A percentile compares a stretch with the other conserved stretches of the same genome.
Conservation (phyloP, 208 protist genomes). For the Leishmania tarentolae region DNA sequence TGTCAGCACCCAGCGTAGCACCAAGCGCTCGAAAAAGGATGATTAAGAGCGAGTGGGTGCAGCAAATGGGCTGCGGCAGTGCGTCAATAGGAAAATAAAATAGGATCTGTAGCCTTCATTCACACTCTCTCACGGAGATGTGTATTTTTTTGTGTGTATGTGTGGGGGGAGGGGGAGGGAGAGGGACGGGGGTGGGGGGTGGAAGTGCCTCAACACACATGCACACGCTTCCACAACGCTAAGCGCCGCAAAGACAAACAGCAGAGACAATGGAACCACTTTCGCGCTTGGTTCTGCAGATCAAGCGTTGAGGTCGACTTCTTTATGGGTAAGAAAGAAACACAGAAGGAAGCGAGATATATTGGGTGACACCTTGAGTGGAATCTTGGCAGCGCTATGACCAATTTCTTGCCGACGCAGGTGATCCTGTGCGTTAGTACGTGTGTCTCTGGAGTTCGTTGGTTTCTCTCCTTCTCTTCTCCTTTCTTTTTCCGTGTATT, state of each 20-base stretch:
- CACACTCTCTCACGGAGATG: not conserved
- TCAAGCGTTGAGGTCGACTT: not conserved
- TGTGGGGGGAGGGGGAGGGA: not conserved
- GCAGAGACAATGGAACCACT: not conserved
- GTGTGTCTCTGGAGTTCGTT: not conserved
- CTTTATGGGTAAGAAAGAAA: not conserved
- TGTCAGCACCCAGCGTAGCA: not conserved
- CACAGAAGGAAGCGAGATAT: not conserved
- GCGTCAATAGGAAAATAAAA: slow-evolving; percentile 1
- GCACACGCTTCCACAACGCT: not conserved
- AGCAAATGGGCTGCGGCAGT: not conserved
- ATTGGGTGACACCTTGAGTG: not conserved
- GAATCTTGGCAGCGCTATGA: not conserved
- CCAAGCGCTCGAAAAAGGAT: not conserved
- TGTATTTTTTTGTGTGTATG: not conserved
- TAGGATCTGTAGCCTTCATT: not conserved
- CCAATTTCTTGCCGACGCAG: not conserved
- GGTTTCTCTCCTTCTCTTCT: not conserved
- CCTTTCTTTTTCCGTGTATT: no score
- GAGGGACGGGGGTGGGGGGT: not conserved
- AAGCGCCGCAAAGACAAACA: not conserved
- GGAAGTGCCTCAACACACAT: not conserved
- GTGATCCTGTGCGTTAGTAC: not conserved
- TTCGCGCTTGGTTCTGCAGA: not conserved
- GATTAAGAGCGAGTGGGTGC: not conserved